These are phyloP conservation scores for Corchorus capsularis DNA, from an alignment of 345 rosid species.

Conservation along the genomic window DNA sequence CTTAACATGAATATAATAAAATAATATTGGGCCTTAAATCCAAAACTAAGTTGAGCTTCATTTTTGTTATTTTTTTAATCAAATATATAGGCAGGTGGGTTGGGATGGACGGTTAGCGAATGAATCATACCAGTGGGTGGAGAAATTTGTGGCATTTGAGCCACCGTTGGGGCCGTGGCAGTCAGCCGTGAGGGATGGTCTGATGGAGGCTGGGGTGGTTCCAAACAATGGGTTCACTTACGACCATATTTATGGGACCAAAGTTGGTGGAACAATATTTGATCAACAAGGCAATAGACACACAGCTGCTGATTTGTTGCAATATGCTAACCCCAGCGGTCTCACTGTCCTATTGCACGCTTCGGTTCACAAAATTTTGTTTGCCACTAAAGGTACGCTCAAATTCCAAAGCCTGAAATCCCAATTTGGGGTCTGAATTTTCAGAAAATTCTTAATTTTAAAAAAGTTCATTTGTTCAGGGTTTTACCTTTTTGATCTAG, in stretches of 20 bases:
- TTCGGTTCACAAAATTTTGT: constrained; percentile 49
- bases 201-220: constrained; percentile 55
- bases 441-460: no score
- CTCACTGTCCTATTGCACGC: constrained; percentile 62
- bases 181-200: constrained; percentile 70
- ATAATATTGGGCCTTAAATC: neutral
- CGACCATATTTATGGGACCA: constrained; percentile 69
- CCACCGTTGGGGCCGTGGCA: constrained; percentile 63
- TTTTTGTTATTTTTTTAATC: neutral
- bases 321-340: constrained; percentile 52
- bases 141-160: constrained; percentile 55
- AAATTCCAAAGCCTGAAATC: no score
- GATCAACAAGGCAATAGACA: constrained; percentile 61
- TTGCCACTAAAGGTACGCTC: constrained; percentile 33
- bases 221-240: constrained; percentile 76
- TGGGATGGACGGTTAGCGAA: constrained; percentile 57
- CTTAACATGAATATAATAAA: neutral
- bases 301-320: constrained; percentile 73
- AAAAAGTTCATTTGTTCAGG: no score
- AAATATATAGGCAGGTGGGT: constrained; percentile 36
- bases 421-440: no score
- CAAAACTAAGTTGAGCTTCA: neutral
- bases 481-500: no score
- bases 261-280: constrained; percentile 74
- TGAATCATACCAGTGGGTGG: constrained; percentile 66